Evolutionary conservation across 2,329 filamentous ascomycete genomes (phyloP).

Genomic region (Phialophora chinensis): DNA sequence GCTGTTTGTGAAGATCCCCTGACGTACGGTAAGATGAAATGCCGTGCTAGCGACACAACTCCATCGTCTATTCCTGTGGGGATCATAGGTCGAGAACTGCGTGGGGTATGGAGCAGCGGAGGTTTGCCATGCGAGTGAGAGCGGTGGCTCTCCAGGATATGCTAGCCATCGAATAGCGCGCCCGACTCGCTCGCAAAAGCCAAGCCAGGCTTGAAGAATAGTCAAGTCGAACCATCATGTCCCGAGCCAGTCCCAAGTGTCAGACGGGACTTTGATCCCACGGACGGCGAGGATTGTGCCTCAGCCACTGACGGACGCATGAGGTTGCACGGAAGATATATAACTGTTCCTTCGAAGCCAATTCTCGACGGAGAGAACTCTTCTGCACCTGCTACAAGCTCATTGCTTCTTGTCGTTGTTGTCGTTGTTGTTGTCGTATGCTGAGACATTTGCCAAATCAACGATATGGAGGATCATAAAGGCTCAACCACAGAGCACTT

Average conservation of each 20-base stretch:
- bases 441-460: background rate
- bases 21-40: background rate
- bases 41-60: conserved; percentile 1
- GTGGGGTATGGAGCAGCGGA: conserved; percentile 5
- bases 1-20: background rate
- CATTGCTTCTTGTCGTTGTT: background rate
- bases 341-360: background rate
- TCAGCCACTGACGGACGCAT: background rate
- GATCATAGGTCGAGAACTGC: background rate
- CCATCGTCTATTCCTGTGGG: background rate
- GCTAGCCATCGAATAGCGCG: background rate
- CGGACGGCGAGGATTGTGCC: too few relatives aligned
- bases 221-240: background rate
- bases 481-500: conserved; percentile 3
- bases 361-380: background rate
- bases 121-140: background rate
- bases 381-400: background rate
- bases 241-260: background rate
- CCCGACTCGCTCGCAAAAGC: background rate
- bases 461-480: background rate
- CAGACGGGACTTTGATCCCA: background rate
- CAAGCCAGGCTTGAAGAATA: background rate
- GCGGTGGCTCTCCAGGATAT: background rate
- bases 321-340: background rate
- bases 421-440: background rate